These are phyloP conservation scores for Suhomyces bokatorum DNA, from an alignment of 1,139 yeast genomes.

Conservation along the genomic window DNA sequence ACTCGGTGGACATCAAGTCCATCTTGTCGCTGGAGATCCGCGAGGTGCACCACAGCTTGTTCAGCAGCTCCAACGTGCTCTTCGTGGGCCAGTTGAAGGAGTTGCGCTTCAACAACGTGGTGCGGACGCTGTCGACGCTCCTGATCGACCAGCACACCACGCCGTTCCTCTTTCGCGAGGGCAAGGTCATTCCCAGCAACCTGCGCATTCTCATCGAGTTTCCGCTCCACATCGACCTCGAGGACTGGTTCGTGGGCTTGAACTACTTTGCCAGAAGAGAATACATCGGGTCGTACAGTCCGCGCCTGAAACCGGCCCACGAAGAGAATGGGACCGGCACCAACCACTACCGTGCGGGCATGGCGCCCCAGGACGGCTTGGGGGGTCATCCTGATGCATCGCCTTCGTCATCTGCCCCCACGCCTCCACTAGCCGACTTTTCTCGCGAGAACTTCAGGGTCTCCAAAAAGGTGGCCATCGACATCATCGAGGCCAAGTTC, in stretches of 20 bases:
- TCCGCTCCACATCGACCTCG: slow-evolving; percentile 69
- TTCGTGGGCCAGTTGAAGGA: slow-evolving; percentile 59
- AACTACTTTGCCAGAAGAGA: slow-evolving; percentile 68
- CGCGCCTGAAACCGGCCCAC: slow-evolving; percentile 7
- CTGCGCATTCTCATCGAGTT: slow-evolving; percentile 59
- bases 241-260: slow-evolving; percentile 81
- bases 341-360: not conserved
- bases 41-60: slow-evolving; percentile 66
- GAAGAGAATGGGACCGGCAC: slow-evolving; percentile 1
- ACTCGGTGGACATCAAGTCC: slow-evolving; percentile 57
- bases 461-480: slow-evolving; percentile 53
- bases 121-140: slow-evolving; percentile 33
- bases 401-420: too few relatives aligned
- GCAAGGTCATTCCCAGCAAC: slow-evolving; percentile 33
- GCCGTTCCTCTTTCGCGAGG: slow-evolving; percentile 35
- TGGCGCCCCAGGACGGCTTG: too few relatives aligned
- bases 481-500: slow-evolving; percentile 69
- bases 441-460: slow-evolving; percentile 50
- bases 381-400: too few relatives aligned
- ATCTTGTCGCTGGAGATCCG: slow-evolving; percentile 68
- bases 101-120: slow-evolving; percentile 47
- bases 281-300: slow-evolving; percentile 42
- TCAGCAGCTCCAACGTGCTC: slow-evolving; percentile 58
- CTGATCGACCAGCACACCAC: slow-evolving; percentile 22
- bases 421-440: slow-evolving; percentile 22